Evolutionary conservation across 1,284 basidiomycete genomes (phyloP).

Genomic region (Phellinidium pouzarii): DNA sequence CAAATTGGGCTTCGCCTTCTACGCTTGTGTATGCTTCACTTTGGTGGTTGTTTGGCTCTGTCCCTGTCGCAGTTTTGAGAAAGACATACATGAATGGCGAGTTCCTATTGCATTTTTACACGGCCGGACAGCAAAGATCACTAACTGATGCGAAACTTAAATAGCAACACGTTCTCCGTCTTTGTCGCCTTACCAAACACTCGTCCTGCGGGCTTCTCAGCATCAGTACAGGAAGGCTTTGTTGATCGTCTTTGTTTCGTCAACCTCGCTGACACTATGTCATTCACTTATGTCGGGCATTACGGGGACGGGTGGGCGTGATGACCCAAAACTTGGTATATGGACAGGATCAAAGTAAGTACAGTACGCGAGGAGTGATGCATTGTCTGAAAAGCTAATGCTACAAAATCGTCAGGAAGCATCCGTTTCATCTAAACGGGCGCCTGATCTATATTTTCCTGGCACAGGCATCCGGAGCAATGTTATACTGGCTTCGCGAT

Average conservation of each 20-base stretch:
- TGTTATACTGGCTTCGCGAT: slow-evolving; percentile 44
- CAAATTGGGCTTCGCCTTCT: slow-evolving; percentile 33
- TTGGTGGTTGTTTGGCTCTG: slow-evolving; percentile 33
- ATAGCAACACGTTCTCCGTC: slow-evolving; percentile 41
- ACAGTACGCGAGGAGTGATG: neutral
- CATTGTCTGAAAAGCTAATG: neutral
- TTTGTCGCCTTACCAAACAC: slow-evolving; percentile 44
- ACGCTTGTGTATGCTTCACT: slow-evolving; percentile 29
- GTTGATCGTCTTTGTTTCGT: slow-evolving; percentile 38
- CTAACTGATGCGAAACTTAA: slow-evolving; percentile 5
- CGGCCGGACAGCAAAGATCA: neutral
- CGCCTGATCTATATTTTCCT: slow-evolving; percentile 50
- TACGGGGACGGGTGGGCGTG: slow-evolving; percentile 25
- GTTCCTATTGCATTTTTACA: slow-evolving; percentile 21
- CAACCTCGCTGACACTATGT: slow-evolving; percentile 34
- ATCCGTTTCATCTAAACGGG: slow-evolving; percentile 64
- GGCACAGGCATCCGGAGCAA: slow-evolving; percentile 42
- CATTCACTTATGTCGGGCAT: slow-evolving; percentile 35
- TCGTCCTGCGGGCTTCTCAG: slow-evolving; percentile 42
- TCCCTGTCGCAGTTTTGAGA: slow-evolving; percentile 48
- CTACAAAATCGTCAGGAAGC: slow-evolving; percentile 40
- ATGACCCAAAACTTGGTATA: slow-evolving; percentile 39
- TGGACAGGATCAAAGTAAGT: slow-evolving; percentile 62
- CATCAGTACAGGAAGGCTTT: slow-evolving; percentile 37
- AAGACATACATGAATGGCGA: slow-evolving; percentile 50